Evolutionary conservation across 1,139 yeast species (phyloP).

Genomic region (Meyerozyma athensensis): DNA sequence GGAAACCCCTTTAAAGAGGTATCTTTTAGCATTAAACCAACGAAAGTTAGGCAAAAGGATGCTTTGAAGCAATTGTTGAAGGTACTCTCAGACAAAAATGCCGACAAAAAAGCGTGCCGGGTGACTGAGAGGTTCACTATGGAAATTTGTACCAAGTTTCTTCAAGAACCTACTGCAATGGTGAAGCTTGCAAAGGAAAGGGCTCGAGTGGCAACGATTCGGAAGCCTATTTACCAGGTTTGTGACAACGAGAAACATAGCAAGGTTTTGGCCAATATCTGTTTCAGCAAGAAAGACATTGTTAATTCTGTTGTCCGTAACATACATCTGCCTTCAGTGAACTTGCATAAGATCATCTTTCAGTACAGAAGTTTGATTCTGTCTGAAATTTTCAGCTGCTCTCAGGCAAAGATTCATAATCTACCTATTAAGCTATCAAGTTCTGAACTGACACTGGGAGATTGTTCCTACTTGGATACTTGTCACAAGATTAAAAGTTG

Average conservation of each 20-base stretch:
- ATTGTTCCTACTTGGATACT: conserved; percentile 90
- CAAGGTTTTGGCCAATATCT: conserved; percentile 24
- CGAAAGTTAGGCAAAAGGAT: not conserved
- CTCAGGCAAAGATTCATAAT: conserved; percentile 50
- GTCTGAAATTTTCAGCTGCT: conserved; percentile 35
- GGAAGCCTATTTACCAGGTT: conserved; percentile 45
- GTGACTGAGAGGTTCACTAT: not conserved
- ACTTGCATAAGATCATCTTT: conserved; percentile 12
- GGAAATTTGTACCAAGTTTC: not conserved
- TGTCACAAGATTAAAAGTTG: conserved; percentile 83
- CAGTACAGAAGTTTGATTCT: conserved; percentile 20
- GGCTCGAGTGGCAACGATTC: conserved; percentile 29
- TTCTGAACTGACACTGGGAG: conserved; percentile 73
- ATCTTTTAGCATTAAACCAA: not conserved
- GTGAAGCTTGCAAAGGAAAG: conserved; percentile 38
- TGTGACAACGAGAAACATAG: conserved; percentile 50
- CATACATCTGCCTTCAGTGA: conserved; percentile 6
- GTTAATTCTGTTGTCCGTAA: conserved; percentile 13
- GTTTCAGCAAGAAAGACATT: conserved; percentile 19
- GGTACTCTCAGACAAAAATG: not conserved
- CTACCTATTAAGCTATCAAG: conserved; percentile 52
- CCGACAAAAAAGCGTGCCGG: not conserved
- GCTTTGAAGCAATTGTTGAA: not conserved
- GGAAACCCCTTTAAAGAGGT: not conserved
- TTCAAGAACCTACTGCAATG: conserved; percentile 24